Evolutionary conservation across 805 yeast genomes (phyloP).

Genomic region (Pichia insulana): DNA sequence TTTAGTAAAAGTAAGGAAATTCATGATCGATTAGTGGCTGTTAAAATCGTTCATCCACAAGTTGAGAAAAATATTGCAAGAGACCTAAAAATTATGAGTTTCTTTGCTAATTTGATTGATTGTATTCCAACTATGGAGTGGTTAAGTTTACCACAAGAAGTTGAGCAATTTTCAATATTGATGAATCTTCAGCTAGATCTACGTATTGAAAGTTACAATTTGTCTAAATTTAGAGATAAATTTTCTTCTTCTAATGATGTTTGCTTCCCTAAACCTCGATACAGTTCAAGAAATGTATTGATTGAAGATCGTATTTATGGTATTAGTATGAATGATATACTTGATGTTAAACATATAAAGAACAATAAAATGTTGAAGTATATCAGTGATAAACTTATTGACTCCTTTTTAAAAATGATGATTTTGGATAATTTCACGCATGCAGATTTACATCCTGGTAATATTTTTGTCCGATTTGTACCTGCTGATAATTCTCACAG

Average conservation of each 20-base stretch:
- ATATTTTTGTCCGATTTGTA: conserved; percentile 52
- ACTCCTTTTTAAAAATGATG: conserved; percentile 88
- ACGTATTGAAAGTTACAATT: conserved; percentile 79
- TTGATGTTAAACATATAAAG: conserved; percentile 42
- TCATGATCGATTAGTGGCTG: conserved; percentile 61
- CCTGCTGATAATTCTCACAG: conserved; percentile 23
- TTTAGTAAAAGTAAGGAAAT: conserved; percentile 25
- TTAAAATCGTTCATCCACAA: conserved; percentile 86
- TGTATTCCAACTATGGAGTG: conserved; percentile 92
- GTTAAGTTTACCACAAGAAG: conserved; percentile 92
- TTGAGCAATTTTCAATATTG: conserved; percentile 72
- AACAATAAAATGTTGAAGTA: conserved; percentile 46
- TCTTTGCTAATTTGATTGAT: conserved; percentile 67
- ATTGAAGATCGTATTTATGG: conserved; percentile 85
- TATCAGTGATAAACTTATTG: conserved; percentile 74
- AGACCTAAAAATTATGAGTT: conserved; percentile 75
- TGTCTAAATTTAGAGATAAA: conserved; percentile 61
- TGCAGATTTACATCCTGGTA: conserved; percentile 96
- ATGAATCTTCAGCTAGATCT: conserved; percentile 87
- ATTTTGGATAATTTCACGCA: conserved; percentile 90
- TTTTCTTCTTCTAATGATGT: conserved; percentile 52
- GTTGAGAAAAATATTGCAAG: conserved; percentile 66
- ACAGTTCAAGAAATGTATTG: conserved; percentile 61
- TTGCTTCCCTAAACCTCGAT: conserved; percentile 72
- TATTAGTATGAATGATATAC: conserved; percentile 65